A percentile compares a stretch with the other conserved stretches of the same genome.
phyloP scores from a whole-genome alignment of 352 stramenopile genomes.

The Phytopythium ostracodes region DNA sequence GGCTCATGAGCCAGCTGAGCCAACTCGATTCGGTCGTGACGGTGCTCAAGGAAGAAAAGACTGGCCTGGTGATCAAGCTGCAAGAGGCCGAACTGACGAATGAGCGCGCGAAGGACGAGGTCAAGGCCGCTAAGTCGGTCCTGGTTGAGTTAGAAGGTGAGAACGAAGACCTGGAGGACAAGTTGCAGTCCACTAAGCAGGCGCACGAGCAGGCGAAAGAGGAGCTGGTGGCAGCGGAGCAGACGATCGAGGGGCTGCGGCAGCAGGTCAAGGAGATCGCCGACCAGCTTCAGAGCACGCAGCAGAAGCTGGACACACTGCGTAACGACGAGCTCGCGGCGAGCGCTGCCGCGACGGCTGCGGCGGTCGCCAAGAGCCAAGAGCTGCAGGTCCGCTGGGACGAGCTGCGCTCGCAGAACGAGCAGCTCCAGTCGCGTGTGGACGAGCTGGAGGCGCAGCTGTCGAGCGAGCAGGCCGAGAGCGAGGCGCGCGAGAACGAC shows the following conservation, averaged over 20 bases:
- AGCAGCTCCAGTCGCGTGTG: conserved; percentile 53
- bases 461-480: conserved; percentile 26
- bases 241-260: conserved; percentile 42
- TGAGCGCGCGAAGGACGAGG: conserved; percentile 25
- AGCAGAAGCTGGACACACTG: conserved; percentile 41
- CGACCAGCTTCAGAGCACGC: conserved; percentile 38
- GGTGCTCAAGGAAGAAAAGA: conserved; percentile 48
- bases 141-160: conserved; percentile 29
- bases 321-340: conserved; percentile 41
- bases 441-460: conserved; percentile 52
- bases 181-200: conserved; percentile 24
- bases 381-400: conserved; percentile 48
- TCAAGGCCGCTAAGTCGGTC: conserved; percentile 25
- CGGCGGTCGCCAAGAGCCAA: conserved; percentile 51
- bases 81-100: conserved; percentile 37
- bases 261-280: conserved; percentile 60
- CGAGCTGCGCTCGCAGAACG: conserved; percentile 47
- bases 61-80: conserved; percentile 35
- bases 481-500: conserved; percentile 37
- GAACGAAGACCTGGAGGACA: conserved; percentile 19
- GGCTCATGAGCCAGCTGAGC: conserved; percentile 34
- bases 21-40: conserved; percentile 44
- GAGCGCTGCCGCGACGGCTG: conserved; percentile 38
- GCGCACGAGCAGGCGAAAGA: conserved; percentile 25
- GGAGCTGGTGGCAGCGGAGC: conserved; percentile 22